Conservation (phyloP, 495 filamentous ascomycete genomes). For the Penicillium nucicola region DNA sequence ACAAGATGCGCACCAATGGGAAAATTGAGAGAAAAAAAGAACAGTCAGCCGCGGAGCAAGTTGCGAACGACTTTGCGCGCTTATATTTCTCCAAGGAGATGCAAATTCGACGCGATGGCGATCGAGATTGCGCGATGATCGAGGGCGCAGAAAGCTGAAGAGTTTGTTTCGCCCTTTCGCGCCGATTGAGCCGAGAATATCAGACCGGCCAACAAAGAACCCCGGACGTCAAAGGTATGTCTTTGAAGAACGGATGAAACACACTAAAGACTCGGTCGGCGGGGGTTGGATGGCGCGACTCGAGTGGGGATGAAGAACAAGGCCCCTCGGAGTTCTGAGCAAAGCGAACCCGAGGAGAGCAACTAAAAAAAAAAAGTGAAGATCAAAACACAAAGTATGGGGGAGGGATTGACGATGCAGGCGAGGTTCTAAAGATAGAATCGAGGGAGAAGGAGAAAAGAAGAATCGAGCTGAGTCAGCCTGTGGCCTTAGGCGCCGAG, state of each 20-base stretch:
- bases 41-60: background rate
- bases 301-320: background rate
- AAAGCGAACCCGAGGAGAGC: slow-evolving; percentile 5
- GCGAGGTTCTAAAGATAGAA: slow-evolving; percentile 36
- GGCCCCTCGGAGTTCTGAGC: slow-evolving; percentile 1
- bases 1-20: slow-evolving; percentile 4
- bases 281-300: slow-evolving; percentile 2
- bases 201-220: background rate
- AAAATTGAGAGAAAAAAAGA: background rate
- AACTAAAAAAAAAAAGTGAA: background rate
- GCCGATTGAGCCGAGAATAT: background rate
- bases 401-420: slow-evolving; percentile 29
- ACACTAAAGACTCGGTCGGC: background rate
- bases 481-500: slow-evolving; percentile 2
- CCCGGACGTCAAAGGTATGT: background rate
- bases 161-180: background rate
- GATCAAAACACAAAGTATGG: slow-evolving; percentile 11
- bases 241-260: slow-evolving; percentile 1
- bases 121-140: too few species aligned
- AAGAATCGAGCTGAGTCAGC: slow-evolving; percentile 3
- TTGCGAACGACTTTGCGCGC: background rate
- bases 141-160: background rate
- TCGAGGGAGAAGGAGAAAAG: slow-evolving; percentile 13
- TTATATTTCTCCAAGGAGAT: background rate
- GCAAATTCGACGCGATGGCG: slow-evolving; percentile 3